Evolutionary conservation across 164 flowering plant genomes (phyloP), one percentile per base, ranked within the genome.

Genomic region (Vitis rotundifolia): DNA sequence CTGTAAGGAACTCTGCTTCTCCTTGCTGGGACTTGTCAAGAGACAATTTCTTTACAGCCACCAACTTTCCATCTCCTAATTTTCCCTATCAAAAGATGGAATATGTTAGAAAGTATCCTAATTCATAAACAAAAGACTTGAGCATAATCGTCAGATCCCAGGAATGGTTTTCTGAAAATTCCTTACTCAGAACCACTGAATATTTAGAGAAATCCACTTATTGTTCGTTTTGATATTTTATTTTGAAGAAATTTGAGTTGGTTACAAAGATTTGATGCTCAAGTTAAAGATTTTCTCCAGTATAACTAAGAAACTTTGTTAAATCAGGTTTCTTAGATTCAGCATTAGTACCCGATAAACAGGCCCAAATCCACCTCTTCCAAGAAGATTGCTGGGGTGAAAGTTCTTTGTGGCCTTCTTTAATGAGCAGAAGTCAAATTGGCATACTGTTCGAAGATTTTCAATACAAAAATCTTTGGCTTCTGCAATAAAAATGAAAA

Each of bases 281-380:
- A 37, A 37, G 44, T 37, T 3, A 37, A 37, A 37, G 44, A 37
- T 37, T 37, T 37, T 37, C 44, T 37, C 44, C 44, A 37, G 44
- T 37, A 37, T 37, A 6, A 37, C 5, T 6, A 37, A 37, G 44
- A 37, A 37, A 37, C 44, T 37, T 57, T 47, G n/a, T 54, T 37
- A 57, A 67, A 15, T 13, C 3, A 16, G 55, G 16, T 50, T 26
- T 50, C 65, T 59, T 7, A 22, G 44, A 63, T 49, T 56, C 28
- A 52, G 47, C 7, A 62, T 18, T 59, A 22, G 13, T 85, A 90
- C 92, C 90, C 77, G 71, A 73, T 81, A 87, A 8, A 90, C 95
- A 11, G 91, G 90, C 5, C 95, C 95, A 61, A 88, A 90, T 74
- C 92, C 95, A 31, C 95, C 95, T 64, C 82, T 73, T 51, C 92